A percentile compares a stretch with the other conserved stretches of the same genome.
phyloP scores from a whole-genome alignment of 1,284 basidiomycete species.

The Abortiporus biennis region DNA sequence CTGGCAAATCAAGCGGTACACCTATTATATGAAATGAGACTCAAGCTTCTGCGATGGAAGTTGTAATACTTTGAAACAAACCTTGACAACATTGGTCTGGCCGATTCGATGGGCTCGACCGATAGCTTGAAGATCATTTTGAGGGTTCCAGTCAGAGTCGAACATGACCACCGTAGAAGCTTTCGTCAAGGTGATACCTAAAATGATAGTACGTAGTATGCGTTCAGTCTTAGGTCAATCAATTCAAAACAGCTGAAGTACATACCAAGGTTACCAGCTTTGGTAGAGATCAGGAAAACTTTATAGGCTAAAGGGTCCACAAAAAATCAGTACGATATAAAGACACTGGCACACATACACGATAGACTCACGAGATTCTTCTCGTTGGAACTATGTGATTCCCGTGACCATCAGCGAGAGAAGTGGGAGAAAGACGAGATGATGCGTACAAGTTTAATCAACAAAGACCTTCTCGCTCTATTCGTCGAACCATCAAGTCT shows the following conservation, averaged over 20 bases:
- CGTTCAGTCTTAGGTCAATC: conserved; percentile 3
- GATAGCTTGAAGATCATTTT: conserved; percentile 84
- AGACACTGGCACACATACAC: conserved; percentile 28
- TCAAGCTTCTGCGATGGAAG: not conserved
- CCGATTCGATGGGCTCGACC: conserved; percentile 81
- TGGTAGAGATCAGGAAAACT: conserved; percentile 79
- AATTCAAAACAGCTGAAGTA: no score
- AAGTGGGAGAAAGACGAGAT: not conserved
- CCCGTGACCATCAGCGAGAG: conserved; percentile 1
- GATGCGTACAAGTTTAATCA: conserved; percentile 45
- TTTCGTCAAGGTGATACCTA: conserved; percentile 78
- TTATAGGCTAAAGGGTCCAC: conserved; percentile 58
- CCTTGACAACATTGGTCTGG: conserved; percentile 77
- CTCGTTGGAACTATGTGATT: conserved; percentile 46
- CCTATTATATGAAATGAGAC: conserved; percentile 26
- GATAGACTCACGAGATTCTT: conserved; percentile 38
- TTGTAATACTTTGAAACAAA: conserved; percentile 20
- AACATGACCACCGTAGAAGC: conserved; percentile 83
- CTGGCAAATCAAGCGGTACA: conserved; percentile 49
- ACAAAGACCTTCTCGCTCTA: conserved; percentile 46
- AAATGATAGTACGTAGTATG: no score
- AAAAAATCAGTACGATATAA: conserved; percentile 41
- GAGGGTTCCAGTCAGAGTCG: conserved; percentile 73
- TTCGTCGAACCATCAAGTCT: conserved; percentile 66
- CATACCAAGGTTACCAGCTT: conserved; percentile 84